Evolutionary conservation across 352 stramenopile genomes (phyloP), one percentile per base, ranked within the genome.

Genomic region (Globisporangium recalcitrans): DNA sequence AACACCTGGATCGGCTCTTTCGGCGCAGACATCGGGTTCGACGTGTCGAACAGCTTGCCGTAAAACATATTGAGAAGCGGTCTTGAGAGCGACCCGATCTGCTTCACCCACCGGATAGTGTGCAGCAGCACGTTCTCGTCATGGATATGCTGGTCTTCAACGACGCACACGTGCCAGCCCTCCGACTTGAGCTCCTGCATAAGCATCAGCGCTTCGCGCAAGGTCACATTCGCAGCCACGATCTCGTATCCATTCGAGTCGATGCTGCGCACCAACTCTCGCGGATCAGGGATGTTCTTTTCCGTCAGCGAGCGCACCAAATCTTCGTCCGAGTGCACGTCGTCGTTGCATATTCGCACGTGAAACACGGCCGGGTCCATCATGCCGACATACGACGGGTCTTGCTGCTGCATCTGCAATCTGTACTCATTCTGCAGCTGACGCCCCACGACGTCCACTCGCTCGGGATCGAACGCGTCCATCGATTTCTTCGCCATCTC

Each of bases 261-360:
- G 54, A 95, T 90, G 0, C 72, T 71, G 0, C 82, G 80, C 22
- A 90, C 83, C 24, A 95, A 75, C 29, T 83, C 70, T 13, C 82
- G 70, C 0, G 85, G 78, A 7, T 72, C 73, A 0, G 70, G 60
- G 40, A 95, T 91, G 48, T 77, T 55, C 60, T 96, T 91, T 51
- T 87, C 67, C 5, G 70, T 79, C n/a, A 99, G 65, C 4, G 95
- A 97, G 4, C 75, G 77, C 67, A 98, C 96, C 13, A 99, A 87
- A 63, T 99, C 94, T 52, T 99, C 93, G 65, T 98, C 98, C 3
- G 96, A 98, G 69, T 99, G 97, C 3, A 99, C 93, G 63, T 99
- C 97, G 68, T 99, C 97, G 73, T 99, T 99, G 77, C 98, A 97
- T 44, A 99, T 88, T 8, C 95, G 73, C 24, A 98, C 78, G 56